These are phyloP conservation scores for Colletotrichum orbiculare DNA, from an alignment of 2,329 filamentous ascomycete species.

Conservation along the genomic window DNA sequence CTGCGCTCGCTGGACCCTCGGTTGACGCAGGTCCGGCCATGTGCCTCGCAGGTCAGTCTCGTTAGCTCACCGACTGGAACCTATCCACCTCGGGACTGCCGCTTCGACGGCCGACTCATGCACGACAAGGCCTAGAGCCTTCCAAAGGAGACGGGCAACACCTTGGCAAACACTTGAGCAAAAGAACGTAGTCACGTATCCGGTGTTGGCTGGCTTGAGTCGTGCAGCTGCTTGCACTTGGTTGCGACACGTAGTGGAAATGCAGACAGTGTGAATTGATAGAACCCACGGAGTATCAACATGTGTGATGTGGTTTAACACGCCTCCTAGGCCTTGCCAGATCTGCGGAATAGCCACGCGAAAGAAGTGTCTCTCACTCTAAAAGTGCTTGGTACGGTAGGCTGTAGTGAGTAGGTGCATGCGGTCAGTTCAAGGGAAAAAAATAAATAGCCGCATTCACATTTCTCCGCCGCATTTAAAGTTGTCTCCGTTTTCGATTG, in stretches of 20 bases:
- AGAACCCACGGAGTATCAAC: neutral
- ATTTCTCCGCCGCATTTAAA: conserved; percentile 4
- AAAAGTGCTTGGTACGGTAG: neutral
- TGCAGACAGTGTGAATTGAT: conserved; percentile 9
- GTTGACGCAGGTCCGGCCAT: conserved; percentile 9
- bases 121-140: conserved; percentile 6
- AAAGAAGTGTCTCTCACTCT: too few relatives aligned
- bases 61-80: conserved; percentile 3
- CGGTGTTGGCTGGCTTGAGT: too few relatives aligned
- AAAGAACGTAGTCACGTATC: conserved; percentile 9
- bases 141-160: conserved; percentile 2
- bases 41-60: neutral
- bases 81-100: conserved; percentile 11
- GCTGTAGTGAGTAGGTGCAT: neutral
- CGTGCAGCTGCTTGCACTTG: too few relatives aligned
- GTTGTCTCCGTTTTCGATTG: conserved; percentile 30
- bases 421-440: conserved; percentile 2
- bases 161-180: conserved; percentile 11
- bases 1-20: neutral
- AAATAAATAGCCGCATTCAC: conserved; percentile 10
- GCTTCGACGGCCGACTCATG: conserved; percentile 17
- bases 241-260: neutral
- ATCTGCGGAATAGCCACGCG: too few relatives aligned
- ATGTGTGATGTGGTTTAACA: neutral
- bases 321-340: too few relatives aligned